Conservation (phyloP, 257 asterid genomes). For the Nicotiana obtusifolia region DNA sequence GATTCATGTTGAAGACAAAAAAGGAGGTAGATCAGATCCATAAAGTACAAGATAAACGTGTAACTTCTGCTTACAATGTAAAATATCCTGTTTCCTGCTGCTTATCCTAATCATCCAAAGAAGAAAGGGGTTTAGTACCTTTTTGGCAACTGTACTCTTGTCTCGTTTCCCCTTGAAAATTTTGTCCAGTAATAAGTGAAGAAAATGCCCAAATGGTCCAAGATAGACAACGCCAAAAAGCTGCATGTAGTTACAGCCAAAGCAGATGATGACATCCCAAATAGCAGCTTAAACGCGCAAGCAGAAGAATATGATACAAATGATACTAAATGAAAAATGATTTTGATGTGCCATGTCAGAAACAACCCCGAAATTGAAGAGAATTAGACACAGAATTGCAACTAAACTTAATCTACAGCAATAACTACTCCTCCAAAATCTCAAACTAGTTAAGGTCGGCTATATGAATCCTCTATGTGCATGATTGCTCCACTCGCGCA, state of each 20-base stretch:
- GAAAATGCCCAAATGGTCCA: conserved; percentile 90
- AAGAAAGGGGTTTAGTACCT: conserved; percentile 38
- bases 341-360: not conserved
- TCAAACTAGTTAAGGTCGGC: not conserved
- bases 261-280: conserved; percentile 6
- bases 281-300: not conserved
- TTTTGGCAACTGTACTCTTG: conserved; percentile 77
- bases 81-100: not conserved
- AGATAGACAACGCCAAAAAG: conserved; percentile 83
- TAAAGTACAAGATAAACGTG: not conserved
- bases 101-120: not conserved
- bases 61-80: not conserved
- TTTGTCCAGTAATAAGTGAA: conserved; percentile 73
- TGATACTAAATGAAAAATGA: not conserved
- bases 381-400: not conserved
- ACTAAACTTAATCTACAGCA: not conserved
- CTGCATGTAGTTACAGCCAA: conserved; percentile 30
- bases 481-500: not conserved
- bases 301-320: not conserved
- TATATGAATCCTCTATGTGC: not conserved
- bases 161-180: conserved; percentile 91
- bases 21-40: not conserved
- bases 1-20: not conserved
- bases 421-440: not conserved
- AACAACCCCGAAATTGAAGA: not conserved